Conservation (phyloP, 768 basidiomycete genomes). For the Glaciozyma martinii region DNA sequence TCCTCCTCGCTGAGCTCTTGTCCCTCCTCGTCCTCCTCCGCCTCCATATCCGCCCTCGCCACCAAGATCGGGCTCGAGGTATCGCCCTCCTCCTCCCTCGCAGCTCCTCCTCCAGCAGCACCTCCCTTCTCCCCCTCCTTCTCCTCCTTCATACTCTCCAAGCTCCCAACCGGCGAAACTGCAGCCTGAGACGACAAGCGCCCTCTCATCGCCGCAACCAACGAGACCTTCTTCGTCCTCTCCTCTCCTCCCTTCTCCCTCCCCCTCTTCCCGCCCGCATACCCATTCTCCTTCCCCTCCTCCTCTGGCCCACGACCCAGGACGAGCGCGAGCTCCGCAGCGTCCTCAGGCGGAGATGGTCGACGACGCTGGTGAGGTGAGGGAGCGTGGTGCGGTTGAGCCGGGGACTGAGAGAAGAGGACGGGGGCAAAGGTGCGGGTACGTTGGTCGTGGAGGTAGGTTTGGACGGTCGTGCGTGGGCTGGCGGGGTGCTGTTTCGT, state of each 20-base stretch:
- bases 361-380: not conserved
- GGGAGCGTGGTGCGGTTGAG: not conserved
- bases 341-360: not conserved
- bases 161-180: not conserved
- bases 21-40: not conserved
- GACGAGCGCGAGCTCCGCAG: constrained; percentile 17
- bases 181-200: not conserved
- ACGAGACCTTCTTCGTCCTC: constrained; percentile 4
- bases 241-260: not conserved
- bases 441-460: not conserved
- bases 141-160: not conserved
- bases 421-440: not conserved
- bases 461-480: not conserved
- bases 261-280: not conserved
- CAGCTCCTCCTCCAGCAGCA: not conserved
- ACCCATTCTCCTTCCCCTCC: not conserved
- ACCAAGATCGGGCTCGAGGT: constrained; percentile 2
- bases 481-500: not conserved
- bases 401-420: not conserved
- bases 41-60: constrained; percentile 10
- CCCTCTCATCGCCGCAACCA: constrained; percentile 17
- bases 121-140: not conserved
- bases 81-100: not conserved
- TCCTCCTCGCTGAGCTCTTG: constrained; percentile 14
- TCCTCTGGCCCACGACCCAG: not conserved